phyloP scores from a whole-genome alignment of 1,139 yeast genomes.

The Candida gigantensis region DNA sequence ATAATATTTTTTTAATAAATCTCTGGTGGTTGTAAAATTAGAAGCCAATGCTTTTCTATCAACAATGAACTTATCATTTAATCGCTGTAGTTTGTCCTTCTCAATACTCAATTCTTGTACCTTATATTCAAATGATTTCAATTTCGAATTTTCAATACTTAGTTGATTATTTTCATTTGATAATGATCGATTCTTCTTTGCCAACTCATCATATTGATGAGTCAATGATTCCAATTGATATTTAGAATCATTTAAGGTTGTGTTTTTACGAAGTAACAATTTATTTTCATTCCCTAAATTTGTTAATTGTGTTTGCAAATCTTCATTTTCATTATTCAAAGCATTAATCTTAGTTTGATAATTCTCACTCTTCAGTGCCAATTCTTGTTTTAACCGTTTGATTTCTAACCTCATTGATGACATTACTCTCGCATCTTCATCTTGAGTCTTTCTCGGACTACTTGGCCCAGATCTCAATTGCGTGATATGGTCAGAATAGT shows the following conservation, averaged over 20 bases:
- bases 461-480: slow-evolving; percentile 7
- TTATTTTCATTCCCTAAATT: too few relatives aligned
- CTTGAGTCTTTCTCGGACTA: slow-evolving; percentile 4
- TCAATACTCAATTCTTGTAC: background rate
- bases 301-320: background rate
- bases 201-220: background rate
- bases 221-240: too few relatives aligned
- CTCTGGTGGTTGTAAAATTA: slow-evolving; percentile 1
- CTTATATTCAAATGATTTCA: background rate
- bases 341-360: slow-evolving; percentile 1
- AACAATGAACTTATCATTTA: background rate
- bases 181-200: background rate
- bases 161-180: background rate
- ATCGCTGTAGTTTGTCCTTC: background rate
- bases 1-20: slow-evolving; percentile 10
- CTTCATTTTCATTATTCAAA: slow-evolving; percentile 3
- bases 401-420: slow-evolving; percentile 1
- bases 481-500: slow-evolving; percentile 5
- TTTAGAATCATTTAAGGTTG: too few relatives aligned
- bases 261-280: too few relatives aligned
- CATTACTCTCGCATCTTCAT: background rate
- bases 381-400: background rate
- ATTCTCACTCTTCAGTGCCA: slow-evolving; percentile 1
- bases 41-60: background rate
- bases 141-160: background rate